Evolutionary conservation across 2,329 filamentous ascomycete species (phyloP).

Genomic region (Tolypocladium paradoxum): DNA sequence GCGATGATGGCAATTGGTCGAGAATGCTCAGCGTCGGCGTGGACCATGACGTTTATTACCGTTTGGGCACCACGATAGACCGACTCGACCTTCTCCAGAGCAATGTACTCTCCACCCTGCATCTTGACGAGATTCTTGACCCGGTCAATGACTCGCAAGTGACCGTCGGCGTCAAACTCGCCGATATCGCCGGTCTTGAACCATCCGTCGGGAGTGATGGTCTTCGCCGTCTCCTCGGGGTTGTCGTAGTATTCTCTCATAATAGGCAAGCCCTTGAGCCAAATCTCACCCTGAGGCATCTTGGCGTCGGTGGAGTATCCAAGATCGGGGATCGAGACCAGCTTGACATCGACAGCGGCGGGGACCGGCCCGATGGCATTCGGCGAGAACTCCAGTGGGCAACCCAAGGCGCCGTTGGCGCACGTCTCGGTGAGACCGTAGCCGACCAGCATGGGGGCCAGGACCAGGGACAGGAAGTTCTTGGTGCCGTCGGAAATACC

Average conservation of each 20-base stretch:
- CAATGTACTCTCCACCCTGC: constrained; percentile 90
- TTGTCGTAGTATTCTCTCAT: constrained; percentile 74
- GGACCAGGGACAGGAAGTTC: constrained; percentile 80
- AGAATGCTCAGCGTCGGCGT: constrained; percentile 63
- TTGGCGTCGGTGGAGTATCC: constrained; percentile 66
- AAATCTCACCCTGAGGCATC: constrained; percentile 85
- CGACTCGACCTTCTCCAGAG: constrained; percentile 89
- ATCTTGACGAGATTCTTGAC: constrained; percentile 99
- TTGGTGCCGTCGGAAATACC: constrained; percentile 81
- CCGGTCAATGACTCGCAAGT: constrained; percentile 81
- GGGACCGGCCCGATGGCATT: constrained; percentile 68
- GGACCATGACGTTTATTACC: constrained; percentile 79
- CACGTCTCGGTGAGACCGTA: constrained; percentile 93
- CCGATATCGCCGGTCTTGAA: constrained; percentile 97
- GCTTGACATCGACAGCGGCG: constrained; percentile 73
- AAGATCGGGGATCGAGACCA: constrained; percentile 83
- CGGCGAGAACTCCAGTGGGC: constrained; percentile 75
- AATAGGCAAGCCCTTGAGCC: constrained; percentile 70
- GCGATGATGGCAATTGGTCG: constrained; percentile 76
- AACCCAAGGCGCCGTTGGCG: constrained; percentile 71
- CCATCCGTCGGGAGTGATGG: constrained; percentile 78
- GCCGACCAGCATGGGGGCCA: constrained; percentile 88
- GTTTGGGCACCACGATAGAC: constrained; percentile 73
- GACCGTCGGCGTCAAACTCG: constrained; percentile 70
- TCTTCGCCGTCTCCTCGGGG: constrained; percentile 70